Evolutionary conservation across 179 eudicot species (phyloP).

Genomic region (Actinidia arguta): DNA sequence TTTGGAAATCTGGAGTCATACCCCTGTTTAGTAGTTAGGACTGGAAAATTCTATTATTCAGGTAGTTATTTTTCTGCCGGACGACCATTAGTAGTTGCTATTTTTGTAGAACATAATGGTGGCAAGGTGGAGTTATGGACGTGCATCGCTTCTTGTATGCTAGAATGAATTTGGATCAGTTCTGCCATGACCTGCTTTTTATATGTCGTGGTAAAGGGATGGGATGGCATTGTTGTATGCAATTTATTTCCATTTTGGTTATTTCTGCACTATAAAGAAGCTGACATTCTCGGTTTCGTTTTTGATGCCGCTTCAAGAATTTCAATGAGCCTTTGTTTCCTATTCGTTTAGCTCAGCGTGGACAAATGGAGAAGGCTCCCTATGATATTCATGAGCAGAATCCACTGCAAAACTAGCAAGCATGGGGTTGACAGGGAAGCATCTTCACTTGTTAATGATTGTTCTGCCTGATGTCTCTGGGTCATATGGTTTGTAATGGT

Average conservation of each 20-base stretch:
- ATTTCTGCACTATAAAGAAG: not conserved
- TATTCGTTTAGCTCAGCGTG: conserved; percentile 26
- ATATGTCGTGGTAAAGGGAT: conserved; percentile 81
- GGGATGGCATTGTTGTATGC: conserved; percentile 43
- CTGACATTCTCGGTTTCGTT: not conserved
- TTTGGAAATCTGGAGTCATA: not conserved
- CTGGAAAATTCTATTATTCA: not conserved
- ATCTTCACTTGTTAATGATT: too few relatives aligned
- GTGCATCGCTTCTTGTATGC: conserved; percentile 55
- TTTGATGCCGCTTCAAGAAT: conserved; percentile 31
- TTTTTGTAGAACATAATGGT: conserved; percentile 29
- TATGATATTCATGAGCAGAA: conserved; percentile 33
- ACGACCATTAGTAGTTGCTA: too few relatives aligned
- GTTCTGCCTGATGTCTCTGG: too few relatives aligned
- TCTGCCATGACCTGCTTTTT: conserved; percentile 44
- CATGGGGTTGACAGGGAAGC: too few relatives aligned
- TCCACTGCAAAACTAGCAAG: conserved; percentile 20
- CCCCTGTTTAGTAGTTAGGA: not conserved
- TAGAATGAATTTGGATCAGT: conserved; percentile 22
- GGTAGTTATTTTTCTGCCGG: too few relatives aligned
- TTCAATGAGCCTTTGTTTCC: conserved; percentile 50
- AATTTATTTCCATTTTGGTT: too few relatives aligned
- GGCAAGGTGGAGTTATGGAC: conserved; percentile 65
- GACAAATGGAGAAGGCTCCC: conserved; percentile 51
- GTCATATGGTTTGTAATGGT: too few relatives aligned